Conservation (phyloP, 768 basidiomycete genomes). For the Ramaria sp. region DNA sequence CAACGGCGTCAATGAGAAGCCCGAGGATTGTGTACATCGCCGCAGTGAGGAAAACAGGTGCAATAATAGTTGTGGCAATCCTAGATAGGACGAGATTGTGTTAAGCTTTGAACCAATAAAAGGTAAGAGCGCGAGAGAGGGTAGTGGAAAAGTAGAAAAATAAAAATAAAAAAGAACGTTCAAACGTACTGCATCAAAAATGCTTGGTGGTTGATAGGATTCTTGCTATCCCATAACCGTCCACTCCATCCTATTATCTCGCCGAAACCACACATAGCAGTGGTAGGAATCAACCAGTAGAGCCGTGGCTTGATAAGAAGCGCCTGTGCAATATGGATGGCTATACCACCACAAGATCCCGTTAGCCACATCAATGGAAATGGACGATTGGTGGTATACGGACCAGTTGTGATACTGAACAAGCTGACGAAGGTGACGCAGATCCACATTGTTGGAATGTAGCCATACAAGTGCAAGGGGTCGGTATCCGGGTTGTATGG, state of each 20-base stretch:
- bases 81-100: too few species aligned
- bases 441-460: constrained; percentile 13
- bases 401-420: constrained; percentile 11
- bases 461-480: too few species aligned
- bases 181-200: constrained; percentile 24
- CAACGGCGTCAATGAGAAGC: constrained; percentile 33
- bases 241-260: constrained; percentile 19
- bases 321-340: constrained; percentile 14
- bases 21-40: constrained; percentile 52
- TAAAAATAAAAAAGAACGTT: too few species aligned
- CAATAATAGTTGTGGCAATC: constrained; percentile 41
- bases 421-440: constrained; percentile 12
- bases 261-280: constrained; percentile 14
- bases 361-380: not conserved
- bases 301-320: constrained; percentile 7
- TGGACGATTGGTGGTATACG: not conserved
- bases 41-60: constrained; percentile 45
- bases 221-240: constrained; percentile 12
- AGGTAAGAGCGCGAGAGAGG: not conserved
- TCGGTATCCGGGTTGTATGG: too few species aligned
- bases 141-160: too few species aligned
- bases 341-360: constrained; percentile 10
- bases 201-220: constrained; percentile 9
- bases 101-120: too few species aligned
- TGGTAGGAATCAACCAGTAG: constrained; percentile 16